Evolutionary conservation across 2,329 filamentous ascomycete species (phyloP).

Genomic region (Colletotrichum neosansevieriae): DNA sequence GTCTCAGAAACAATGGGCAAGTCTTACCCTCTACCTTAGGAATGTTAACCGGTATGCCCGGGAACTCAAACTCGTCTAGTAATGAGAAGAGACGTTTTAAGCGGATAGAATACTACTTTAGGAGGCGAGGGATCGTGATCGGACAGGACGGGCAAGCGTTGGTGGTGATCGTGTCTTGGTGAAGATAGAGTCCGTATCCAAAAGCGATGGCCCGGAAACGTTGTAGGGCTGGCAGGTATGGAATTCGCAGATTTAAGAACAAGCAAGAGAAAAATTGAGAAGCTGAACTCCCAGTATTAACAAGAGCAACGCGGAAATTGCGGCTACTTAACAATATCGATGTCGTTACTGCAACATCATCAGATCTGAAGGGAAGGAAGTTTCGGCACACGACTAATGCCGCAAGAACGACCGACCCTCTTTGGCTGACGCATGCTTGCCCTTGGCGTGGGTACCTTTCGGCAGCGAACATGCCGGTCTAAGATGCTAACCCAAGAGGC

Average conservation of each 20-base stretch:
- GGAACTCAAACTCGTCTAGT: slow-evolving; percentile 12
- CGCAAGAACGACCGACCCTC: slow-evolving; percentile 34
- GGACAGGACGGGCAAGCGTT: neutral
- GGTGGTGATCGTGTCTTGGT: slow-evolving; percentile 18
- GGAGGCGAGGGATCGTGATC: slow-evolving; percentile 20
- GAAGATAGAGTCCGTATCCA: slow-evolving; percentile 1
- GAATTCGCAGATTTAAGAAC: neutral
- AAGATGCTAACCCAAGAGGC: slow-evolving; percentile 6
- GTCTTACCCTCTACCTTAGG: slow-evolving; percentile 39
- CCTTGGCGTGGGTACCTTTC: slow-evolving; percentile 38
- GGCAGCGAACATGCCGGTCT: slow-evolving; percentile 32
- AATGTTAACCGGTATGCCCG: slow-evolving; percentile 35
- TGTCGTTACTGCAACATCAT: slow-evolving; percentile 2
- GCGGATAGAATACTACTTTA: slow-evolving; percentile 1
- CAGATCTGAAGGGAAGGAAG: slow-evolving; percentile 20
- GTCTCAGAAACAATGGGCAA: slow-evolving; percentile 37
- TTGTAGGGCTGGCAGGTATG: slow-evolving; percentile 1
- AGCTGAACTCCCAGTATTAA: no score
- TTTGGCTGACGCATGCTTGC: slow-evolving; percentile 39
- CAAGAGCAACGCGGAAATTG: neutral
- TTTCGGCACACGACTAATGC: slow-evolving; percentile 36
- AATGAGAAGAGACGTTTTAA: neutral
- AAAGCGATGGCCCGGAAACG: neutral
- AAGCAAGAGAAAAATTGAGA: neutral
- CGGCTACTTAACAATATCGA: neutral